Percentiles rank a stretch among this genome's conserved stretches.
Evolutionary conservation across 305 asterid genomes (phyloP).

Genomic region (Fraxinus albicans): DNA sequence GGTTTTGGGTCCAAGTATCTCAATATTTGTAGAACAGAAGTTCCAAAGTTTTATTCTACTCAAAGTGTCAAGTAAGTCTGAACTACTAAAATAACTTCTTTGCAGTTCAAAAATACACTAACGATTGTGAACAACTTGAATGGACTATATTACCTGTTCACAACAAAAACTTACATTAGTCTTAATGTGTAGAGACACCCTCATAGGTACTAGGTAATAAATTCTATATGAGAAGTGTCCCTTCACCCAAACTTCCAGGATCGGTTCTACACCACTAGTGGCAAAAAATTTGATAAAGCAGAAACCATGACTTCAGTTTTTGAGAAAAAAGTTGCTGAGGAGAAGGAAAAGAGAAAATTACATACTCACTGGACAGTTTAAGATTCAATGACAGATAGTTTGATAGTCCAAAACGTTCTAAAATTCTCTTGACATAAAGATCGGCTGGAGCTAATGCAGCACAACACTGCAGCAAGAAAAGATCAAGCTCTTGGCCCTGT

Average conservation of each 20-base stretch:
- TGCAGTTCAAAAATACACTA: neutral
- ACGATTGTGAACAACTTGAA: neutral
- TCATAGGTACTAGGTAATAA: neutral
- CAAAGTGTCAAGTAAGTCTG: neutral
- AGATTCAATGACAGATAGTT: slow-evolving; percentile 68
- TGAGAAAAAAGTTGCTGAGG: slow-evolving; percentile 9
- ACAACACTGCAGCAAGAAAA: slow-evolving; percentile 94
- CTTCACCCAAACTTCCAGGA: slow-evolving; percentile 2
- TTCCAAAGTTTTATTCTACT: neutral
- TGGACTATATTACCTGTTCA: neutral
- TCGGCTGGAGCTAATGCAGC: slow-evolving; percentile 98
- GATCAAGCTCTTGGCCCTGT: slow-evolving; percentile 89
- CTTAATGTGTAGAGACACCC: neutral
- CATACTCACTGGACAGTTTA: slow-evolving; percentile 89
- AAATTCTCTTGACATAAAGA: slow-evolving; percentile 66
- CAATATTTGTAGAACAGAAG: neutral
- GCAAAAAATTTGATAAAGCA: slow-evolving; percentile 9
- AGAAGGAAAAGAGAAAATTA: slow-evolving; percentile 40
- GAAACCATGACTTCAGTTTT: slow-evolving; percentile 3
- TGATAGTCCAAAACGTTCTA: slow-evolving; percentile 91
- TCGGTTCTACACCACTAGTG: slow-evolving; percentile 10
- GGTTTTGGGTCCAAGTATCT: neutral
- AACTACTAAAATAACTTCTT: neutral
- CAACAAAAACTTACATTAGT: neutral
- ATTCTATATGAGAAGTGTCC: neutral